These are phyloP conservation scores for Phytophthora podocarpi DNA, from an alignment of 352 stramenopile species.

Conservation along the genomic window DNA sequence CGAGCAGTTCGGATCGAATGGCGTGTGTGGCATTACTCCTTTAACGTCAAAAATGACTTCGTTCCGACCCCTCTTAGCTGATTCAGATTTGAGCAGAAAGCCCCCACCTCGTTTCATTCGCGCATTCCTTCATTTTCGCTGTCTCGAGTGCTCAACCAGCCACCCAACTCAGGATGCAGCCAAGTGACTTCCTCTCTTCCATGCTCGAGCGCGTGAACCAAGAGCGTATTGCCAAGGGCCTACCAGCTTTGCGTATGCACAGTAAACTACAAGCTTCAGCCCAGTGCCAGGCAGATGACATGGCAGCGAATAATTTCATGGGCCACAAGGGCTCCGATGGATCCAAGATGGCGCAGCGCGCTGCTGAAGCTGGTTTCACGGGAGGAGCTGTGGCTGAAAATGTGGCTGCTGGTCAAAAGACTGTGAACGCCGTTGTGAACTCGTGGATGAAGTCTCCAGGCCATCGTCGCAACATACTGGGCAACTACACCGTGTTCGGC, in stretches of 20 bases:
- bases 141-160: not conserved
- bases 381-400: constrained; percentile 53
- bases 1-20: constrained; percentile 1
- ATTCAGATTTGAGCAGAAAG: not conserved
- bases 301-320: constrained; percentile 51
- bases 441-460: constrained; percentile 60
- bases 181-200: constrained; percentile 22
- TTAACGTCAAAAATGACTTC: constrained; percentile 2
- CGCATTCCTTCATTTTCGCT: constrained; percentile 8
- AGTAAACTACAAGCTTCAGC: constrained; percentile 30
- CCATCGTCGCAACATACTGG: constrained; percentile 48
- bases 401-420: constrained; percentile 46
- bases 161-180: constrained; percentile 17
- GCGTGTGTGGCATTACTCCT: constrained; percentile 20
- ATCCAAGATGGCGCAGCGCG: constrained; percentile 41
- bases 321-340: constrained; percentile 46
- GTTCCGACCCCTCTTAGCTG: too few relatives aligned
- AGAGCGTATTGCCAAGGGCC: constrained; percentile 39
- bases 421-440: constrained; percentile 44
- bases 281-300: constrained; percentile 33
- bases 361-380: constrained; percentile 43
- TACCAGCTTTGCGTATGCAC: constrained; percentile 43
- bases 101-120: constrained; percentile 16
- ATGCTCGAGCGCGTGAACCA: constrained; percentile 53
- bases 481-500: constrained; percentile 37